A percentile compares a stretch with the other conserved stretches of the same genome.
Evolutionary conservation across 2,329 filamentous ascomycete genomes (phyloP).

Genomic region (Diaporthe australafricana): DNA sequence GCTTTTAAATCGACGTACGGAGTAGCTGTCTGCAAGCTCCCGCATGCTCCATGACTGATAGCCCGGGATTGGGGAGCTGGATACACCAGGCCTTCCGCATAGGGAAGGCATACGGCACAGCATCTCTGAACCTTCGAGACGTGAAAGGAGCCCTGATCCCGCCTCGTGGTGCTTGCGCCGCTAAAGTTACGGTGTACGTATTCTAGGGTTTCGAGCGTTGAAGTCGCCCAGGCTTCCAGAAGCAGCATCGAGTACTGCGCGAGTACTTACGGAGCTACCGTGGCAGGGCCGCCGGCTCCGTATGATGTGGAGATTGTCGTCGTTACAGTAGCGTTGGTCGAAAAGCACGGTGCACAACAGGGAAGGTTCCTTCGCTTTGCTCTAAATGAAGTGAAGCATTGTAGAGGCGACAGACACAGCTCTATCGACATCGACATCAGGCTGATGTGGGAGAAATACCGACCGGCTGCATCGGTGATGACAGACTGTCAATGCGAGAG

Average conservation of each 20-base stretch:
- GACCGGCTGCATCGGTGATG: slow-evolving; percentile 21
- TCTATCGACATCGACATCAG: slow-evolving; percentile 4
- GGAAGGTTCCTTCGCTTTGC: not conserved
- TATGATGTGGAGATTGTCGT: slow-evolving; percentile 28
- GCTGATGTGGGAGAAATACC: not conserved
- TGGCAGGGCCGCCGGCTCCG: slow-evolving; percentile 31
- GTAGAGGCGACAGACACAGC: not conserved
- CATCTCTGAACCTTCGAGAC: slow-evolving; percentile 16
- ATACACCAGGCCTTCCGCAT: slow-evolving; percentile 2
- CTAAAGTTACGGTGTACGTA: slow-evolving; percentile 27
- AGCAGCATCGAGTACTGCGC: slow-evolving; percentile 17
- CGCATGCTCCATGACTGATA: slow-evolving; percentile 17
- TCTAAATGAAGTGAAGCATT: not conserved
- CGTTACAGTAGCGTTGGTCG: slow-evolving; percentile 26
- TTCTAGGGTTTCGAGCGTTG: not conserved
- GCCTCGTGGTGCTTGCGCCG: slow-evolving; percentile 11
- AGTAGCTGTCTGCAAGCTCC: slow-evolving; percentile 14
- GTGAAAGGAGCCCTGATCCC: slow-evolving; percentile 4
- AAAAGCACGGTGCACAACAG: slow-evolving; percentile 27
- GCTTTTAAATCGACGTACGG: slow-evolving; percentile 27
- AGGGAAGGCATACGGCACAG: not conserved
- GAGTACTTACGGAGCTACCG: slow-evolving; percentile 31
- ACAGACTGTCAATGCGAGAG: slow-evolving; percentile 21
- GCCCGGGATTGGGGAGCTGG: not conserved
- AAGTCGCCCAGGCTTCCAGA: not conserved